Evolutionary conservation across 2,329 filamentous ascomycete genomes (phyloP).

Genomic region (Exophiala aquamarina): DNA sequence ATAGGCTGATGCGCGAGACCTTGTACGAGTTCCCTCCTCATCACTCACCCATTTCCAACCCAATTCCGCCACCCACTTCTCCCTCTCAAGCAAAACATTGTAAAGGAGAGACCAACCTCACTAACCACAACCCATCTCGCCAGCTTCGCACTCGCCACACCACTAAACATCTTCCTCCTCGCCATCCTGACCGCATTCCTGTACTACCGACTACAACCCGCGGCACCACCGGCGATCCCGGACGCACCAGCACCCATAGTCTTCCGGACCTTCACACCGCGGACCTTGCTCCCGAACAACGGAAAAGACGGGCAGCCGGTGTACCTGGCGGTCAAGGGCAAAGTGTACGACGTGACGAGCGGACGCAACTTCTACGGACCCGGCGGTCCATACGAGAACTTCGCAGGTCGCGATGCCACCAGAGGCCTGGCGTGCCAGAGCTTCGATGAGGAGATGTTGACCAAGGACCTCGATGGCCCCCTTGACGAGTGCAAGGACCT

Average conservation of each 20-base stretch:
- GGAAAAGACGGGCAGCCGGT: conserved; percentile 73
- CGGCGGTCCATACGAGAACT: conserved; percentile 92
- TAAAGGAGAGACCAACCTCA: background rate
- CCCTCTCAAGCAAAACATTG: too few species aligned
- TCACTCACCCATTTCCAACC: background rate
- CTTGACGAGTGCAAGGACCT: conserved; percentile 75
- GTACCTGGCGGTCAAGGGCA: conserved; percentile 86
- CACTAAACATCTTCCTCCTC: conserved; percentile 59
- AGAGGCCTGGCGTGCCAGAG: conserved; percentile 85
- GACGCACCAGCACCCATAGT: conserved; percentile 66
- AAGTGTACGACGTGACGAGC: conserved; percentile 83
- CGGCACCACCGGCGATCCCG: conserved; percentile 52
- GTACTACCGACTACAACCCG: conserved; percentile 61
- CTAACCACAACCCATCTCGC: background rate
- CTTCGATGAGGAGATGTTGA: conserved; percentile 95
- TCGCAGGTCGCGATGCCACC: conserved; percentile 87
- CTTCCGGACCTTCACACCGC: conserved; percentile 81
- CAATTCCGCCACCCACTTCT: too few species aligned
- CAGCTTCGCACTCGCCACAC: conserved; percentile 19
- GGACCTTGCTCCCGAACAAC: conserved; percentile 82
- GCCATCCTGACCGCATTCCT: conserved; percentile 57
- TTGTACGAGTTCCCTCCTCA: conserved; percentile 6
- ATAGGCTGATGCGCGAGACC: conserved; percentile 13
- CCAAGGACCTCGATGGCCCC: conserved; percentile 80
- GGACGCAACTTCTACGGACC: conserved; percentile 96